Base-by-base conservation (phyloP, 768 basidiomycete species). In the Macrolepiota dolichaula region DNA sequence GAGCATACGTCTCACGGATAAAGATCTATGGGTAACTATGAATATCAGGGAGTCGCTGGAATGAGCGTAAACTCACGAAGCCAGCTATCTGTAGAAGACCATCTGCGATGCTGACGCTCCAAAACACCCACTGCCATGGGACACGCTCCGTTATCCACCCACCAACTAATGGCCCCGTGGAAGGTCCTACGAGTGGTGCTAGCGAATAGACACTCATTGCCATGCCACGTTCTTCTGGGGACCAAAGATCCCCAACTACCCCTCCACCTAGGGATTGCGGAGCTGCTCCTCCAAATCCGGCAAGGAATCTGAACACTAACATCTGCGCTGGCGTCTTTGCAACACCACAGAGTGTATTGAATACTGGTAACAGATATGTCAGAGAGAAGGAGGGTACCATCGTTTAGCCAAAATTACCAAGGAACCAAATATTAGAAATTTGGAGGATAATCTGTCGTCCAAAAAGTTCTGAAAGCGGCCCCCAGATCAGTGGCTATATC, bases 241-340 rank as follows among this genome's bases (percentile, higher is more conserved):
- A 71, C 79, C 81, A 85, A 36, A 81, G 72, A 62, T 85, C 84
- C 0, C 79, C 78, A 3, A 85, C 69, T 15, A 84, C 74, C 4
- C 82, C 87, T 4, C 85, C 86, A 42, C 85, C 86, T 17, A 86
- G 75, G 12, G 80, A 75, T n/a, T 86, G 76, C 12, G 86, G 85
- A 2, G 86, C 87, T 42, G 81, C 81, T 0, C 87, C 87, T 42
- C 88, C 87, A 12, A 89, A 71, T 13, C 87, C 86, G 2, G 85
- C 76, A 2, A 88, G 70, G 66, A 88, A 86, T 9, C 87, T 83
- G 63, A 88, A 87, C 0, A 76, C 79, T 49, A 87, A 76, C 62
- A 88, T 72, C 61, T 85, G 79, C 0, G 76, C 75, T 46, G 79
- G 77, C 29, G 75, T 83, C 42, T 74, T 77, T 2, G 85, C 78